These are phyloP conservation scores for Colletotrichum sojae DNA, from an alignment of 2,329 filamentous ascomycete genomes.

Conservation along the genomic window DNA sequence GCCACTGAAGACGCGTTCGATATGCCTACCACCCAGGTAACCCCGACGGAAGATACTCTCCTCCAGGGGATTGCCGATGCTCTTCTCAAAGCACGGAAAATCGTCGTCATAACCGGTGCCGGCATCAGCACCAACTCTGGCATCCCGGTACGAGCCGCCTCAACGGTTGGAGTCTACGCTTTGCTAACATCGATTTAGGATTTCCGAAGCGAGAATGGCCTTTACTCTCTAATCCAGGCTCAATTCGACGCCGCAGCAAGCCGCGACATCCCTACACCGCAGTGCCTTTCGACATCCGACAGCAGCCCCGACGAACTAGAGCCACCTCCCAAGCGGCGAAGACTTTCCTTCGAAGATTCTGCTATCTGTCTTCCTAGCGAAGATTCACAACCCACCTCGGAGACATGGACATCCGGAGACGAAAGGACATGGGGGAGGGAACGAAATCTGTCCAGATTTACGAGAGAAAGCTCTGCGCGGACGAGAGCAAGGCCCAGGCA, in stretches of 20 bases:
- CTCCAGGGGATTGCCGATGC: constrained; percentile 77
- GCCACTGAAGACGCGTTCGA: constrained; percentile 43
- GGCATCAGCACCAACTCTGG: constrained; percentile 84
- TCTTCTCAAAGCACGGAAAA: constrained; percentile 75
- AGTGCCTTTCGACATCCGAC: constrained; percentile 25
- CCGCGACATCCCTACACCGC: constrained; percentile 35
- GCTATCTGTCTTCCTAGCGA: constrained; percentile 31
- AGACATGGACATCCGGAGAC: neutral
- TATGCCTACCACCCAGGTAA: constrained; percentile 73
- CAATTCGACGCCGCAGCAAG: constrained; percentile 72
- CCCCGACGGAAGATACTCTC: constrained; percentile 63
- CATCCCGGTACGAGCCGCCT: constrained; percentile 72
- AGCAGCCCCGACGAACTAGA: constrained; percentile 38
- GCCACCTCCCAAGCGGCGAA: constrained; percentile 52
- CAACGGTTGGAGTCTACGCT: neutral
- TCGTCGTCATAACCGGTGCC: constrained; percentile 80
- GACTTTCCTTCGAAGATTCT: constrained; percentile 46
- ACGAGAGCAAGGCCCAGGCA: constrained; percentile 17
- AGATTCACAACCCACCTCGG: constrained; percentile 6
- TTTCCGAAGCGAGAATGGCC: constrained; percentile 79
- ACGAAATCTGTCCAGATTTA: neutral
- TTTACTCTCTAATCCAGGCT: constrained; percentile 80
- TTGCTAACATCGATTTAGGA: constrained; percentile 62
- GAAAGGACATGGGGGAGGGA: neutral
- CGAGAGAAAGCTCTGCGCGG: neutral